phyloP scores from a whole-genome alignment of 768 basidiomycete genomes.

The Glaciozyma antarctica region DNA sequence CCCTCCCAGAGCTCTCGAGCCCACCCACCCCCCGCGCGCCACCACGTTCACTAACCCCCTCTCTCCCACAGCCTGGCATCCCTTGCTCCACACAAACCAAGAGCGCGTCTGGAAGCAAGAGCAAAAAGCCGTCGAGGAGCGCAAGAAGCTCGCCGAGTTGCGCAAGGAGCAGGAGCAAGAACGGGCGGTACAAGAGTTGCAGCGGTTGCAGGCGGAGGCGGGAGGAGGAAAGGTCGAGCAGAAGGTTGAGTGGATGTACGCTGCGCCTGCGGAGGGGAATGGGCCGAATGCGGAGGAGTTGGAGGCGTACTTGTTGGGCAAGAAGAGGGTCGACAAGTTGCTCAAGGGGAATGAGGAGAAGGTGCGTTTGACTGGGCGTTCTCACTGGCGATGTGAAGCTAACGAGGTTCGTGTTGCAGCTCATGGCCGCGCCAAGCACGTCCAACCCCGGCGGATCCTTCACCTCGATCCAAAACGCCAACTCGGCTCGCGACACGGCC shows the following conservation, averaged over 20 bases:
- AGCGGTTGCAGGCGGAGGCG: constrained; percentile 85
- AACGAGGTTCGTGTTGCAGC: neutral
- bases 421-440: constrained; percentile 10
- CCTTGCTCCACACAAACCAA: constrained; percentile 44
- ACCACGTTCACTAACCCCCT: neutral
- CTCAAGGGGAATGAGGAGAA: constrained; percentile 83
- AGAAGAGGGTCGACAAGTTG: constrained; percentile 95
- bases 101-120: constrained; percentile 99
- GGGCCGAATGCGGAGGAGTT: constrained; percentile 78
- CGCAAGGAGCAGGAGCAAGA: constrained; percentile 98
- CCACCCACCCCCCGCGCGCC: too few relatives aligned
- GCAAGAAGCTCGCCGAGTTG: constrained; percentile 93
- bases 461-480: constrained; percentile 59
- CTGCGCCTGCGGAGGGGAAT: constrained; percentile 89
- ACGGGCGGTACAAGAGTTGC: constrained; percentile 88
- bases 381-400: neutral
- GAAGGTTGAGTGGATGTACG: constrained; percentile 98
- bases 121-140: constrained; percentile 94
- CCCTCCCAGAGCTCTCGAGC: neutral
- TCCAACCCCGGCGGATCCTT: constrained; percentile 17
- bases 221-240: constrained; percentile 78
- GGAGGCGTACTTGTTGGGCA: constrained; percentile 92
- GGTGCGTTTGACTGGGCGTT: constrained; percentile 33
- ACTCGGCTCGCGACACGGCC: constrained; percentile 73
- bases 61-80: neutral